Evolutionary conservation across 257 asterid genomes (phyloP), one percentile per base, ranked within the genome.

Genomic region (Capsicum pubescens): DNA sequence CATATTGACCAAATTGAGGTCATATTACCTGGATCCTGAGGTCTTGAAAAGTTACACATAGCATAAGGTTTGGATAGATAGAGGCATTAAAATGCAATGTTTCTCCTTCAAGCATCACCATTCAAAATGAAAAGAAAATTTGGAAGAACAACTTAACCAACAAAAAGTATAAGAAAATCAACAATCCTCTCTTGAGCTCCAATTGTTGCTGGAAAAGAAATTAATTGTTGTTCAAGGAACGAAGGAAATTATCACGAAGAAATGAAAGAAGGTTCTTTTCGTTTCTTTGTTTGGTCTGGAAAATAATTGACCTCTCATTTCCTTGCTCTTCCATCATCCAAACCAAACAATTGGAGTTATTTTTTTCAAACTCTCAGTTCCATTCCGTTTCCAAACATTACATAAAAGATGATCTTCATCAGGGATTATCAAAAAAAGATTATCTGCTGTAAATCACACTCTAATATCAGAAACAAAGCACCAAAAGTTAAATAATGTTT

Each of bases 71-170:
- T 26, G 48, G 26, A 54, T 52, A 52, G 81, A 32, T 54, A 15
- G 54, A 8, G 15, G 48, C 42, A 52, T 52, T 52, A 76, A 68
- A 52, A 21, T 50, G 81, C 61, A 50, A 2, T 76, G 3, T 21
- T 52, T 52, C 11, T 8, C 63, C 8, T 50, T 26, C n/a, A 50
- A 54, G 81, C 32, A 52, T 26, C 81, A 26, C 81, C 1, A 8
- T 76, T 76, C 14, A 26, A 76, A 52, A 76, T 52, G 50, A 76
- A 52, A 3, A 52, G 48, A 52, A 7, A 52, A 76, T 19, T 76
- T 76, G 15, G 48, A 76, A 76, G 19, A 74, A 76, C 11, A 19
- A 50, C 81, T 76, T 76, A 76, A 76, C 46, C 64, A 52, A 8
- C 46, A 10, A 70, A 71, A 70, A 46, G 59, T 26, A 76, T 4